Conservation (phyloP, 1,284 basidiomycete species). For the Trichosporon ovoides region DNA sequence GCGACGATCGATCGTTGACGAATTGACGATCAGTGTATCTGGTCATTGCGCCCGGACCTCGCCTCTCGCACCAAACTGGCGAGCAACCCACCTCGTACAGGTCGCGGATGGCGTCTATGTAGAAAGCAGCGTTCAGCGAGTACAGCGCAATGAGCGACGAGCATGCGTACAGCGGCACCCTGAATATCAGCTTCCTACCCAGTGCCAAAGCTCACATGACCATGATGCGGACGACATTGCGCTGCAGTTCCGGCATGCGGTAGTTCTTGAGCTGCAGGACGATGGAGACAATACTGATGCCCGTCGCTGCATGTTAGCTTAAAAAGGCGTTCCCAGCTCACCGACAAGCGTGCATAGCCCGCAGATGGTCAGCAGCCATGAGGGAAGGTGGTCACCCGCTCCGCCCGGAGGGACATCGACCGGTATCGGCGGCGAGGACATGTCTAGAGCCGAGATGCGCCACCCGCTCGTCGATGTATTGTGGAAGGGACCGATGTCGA, state of each 20-base stretch:
- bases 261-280: conserved; percentile 86
- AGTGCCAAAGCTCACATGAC: conserved; percentile 58
- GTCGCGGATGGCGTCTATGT: conserved; percentile 91
- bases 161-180: conserved; percentile 84
- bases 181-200: conserved; percentile 18
- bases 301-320: conserved; percentile 55
- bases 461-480: too few species aligned
- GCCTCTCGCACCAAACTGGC: neutral
- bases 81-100: conserved; percentile 80
- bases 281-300: conserved; percentile 76
- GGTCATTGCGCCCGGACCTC: neutral
- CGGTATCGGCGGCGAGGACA: neutral
- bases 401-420: conserved; percentile 20
- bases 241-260: conserved; percentile 70
- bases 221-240: conserved; percentile 90
- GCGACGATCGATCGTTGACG: too few species aligned
- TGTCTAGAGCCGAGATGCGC: neutral
- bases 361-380: conserved; percentile 43
- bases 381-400: conserved; percentile 42
- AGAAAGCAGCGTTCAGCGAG: conserved; percentile 89
- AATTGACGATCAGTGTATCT: too few species aligned
- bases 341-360: conserved; percentile 45
- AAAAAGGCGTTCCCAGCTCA: conserved; percentile 19
- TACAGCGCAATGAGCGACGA: conserved; percentile 89
- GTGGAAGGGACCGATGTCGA: neutral